A percentile compares a stretch with the other conserved stretches of the same genome.
Conservation (phyloP, 306 rosid species). For the Quercus robur region DNA sequence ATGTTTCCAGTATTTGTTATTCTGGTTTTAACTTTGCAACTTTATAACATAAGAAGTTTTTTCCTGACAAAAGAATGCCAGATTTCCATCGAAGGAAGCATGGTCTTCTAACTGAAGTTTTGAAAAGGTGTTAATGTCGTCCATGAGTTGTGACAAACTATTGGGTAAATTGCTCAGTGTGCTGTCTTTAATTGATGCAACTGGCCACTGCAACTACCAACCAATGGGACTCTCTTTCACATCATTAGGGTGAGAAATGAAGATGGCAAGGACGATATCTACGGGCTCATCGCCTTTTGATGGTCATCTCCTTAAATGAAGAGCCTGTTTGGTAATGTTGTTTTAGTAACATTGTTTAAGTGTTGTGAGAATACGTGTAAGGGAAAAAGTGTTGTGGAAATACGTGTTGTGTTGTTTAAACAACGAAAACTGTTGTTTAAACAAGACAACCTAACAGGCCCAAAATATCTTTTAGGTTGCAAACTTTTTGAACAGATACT, state of each 20-base stretch:
- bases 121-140: constrained; percentile 23
- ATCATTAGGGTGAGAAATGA: constrained; percentile 19
- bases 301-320: neutral
- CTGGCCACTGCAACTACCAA: constrained; percentile 23
- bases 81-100: constrained; percentile 24
- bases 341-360: no score
- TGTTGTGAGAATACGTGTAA: no score
- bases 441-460: no score
- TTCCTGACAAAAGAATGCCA: constrained; percentile 29
- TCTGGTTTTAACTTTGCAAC: neutral
- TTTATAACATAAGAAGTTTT: constrained; percentile 18
- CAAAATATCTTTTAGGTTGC: neutral
- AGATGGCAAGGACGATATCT: constrained; percentile 23
- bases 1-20: constrained; percentile 19
- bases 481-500: neutral
- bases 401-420: no score
- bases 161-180: constrained; percentile 10
- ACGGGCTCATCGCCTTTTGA: constrained; percentile 10
- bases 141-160: constrained; percentile 20
- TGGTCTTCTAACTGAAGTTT: constrained; percentile 23
- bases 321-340: no score
- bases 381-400: no score
- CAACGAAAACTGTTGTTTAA: no score
- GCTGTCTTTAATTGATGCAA: constrained; percentile 21
- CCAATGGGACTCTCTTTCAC: constrained; percentile 12